These are phyloP conservation scores for Albifimbria verrucaria DNA, from an alignment of 2,329 filamentous ascomycete genomes.

Conservation along the genomic window DNA sequence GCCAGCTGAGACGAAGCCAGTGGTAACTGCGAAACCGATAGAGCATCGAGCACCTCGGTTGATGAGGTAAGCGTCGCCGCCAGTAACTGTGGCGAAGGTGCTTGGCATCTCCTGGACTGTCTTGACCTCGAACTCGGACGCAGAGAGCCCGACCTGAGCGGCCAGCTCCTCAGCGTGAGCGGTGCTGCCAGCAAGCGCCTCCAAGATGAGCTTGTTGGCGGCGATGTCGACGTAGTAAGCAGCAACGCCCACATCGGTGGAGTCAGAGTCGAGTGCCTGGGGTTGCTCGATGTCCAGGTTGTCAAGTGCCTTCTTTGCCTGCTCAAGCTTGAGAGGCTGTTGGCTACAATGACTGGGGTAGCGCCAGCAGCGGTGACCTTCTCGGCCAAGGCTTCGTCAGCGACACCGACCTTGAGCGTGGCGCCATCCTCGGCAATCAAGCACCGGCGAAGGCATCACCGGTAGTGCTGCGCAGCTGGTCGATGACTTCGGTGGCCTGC, in stretches of 20 bases:
- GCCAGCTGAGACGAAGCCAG: conserved; percentile 36
- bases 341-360: conserved; percentile 27
- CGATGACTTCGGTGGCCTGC: conserved; percentile 32
- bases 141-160: conserved; percentile 31
- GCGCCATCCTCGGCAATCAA: conserved; percentile 33
- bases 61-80: conserved; percentile 37
- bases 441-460: conserved; percentile 34
- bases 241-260: conserved; percentile 26
- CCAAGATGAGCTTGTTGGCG: conserved; percentile 36
- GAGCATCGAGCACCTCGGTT: conserved; percentile 30
- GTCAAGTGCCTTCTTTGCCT: conserved; percentile 39
- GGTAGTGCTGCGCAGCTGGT: conserved; percentile 26
- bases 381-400: conserved; percentile 29
- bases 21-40: conserved; percentile 36
- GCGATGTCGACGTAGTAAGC: conserved; percentile 35
- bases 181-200: conserved; percentile 31
- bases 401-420: conserved; percentile 32
- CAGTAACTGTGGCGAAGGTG: conserved; percentile 30
- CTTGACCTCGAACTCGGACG: conserved; percentile 32
- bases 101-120: conserved; percentile 29
- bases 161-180: conserved; percentile 31
- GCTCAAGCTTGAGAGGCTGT: conserved; percentile 34
- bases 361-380: conserved; percentile 33
- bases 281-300: conserved; percentile 28
- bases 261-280: conserved; percentile 16